Conservation (phyloP, 1,139 yeast species). For the Hemisphaericaspora lyxosophila region DNA sequence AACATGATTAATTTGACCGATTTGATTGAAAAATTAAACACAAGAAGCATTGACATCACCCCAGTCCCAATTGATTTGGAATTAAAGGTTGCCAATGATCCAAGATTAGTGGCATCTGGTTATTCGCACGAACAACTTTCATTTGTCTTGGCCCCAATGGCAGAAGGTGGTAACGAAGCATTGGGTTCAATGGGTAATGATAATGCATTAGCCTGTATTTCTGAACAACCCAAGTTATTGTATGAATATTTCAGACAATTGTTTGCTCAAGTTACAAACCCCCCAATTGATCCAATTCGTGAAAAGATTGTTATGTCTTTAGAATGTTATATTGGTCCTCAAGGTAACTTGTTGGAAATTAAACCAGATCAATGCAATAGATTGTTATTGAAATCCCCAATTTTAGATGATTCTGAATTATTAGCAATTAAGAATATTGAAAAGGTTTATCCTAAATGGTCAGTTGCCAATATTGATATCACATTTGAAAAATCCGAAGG, state of each 20-base stretch:
- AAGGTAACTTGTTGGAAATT: slow-evolving; percentile 93
- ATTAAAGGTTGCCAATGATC: slow-evolving; percentile 68
- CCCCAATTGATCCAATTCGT: slow-evolving; percentile 97
- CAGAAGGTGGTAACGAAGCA: slow-evolving; percentile 92
- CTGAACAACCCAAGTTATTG: slow-evolving; percentile 86
- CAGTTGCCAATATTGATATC: slow-evolving; percentile 77
- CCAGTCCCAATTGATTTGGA: slow-evolving; percentile 23
- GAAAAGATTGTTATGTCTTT: slow-evolving; percentile 96
- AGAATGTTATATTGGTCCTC: slow-evolving; percentile 97
- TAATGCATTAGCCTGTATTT: slow-evolving; percentile 92
- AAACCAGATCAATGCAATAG: slow-evolving; percentile 90
- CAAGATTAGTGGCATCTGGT: slow-evolving; percentile 83
- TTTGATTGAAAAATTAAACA: slow-evolving; percentile 56
- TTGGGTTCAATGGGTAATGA: slow-evolving; percentile 99
- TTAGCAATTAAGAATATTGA: slow-evolving; percentile 71
- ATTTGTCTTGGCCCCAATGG: slow-evolving; percentile 89
- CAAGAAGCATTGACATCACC: slow-evolving; percentile 43
- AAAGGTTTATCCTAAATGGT: slow-evolving; percentile 82
- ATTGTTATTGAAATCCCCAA: slow-evolving; percentile 77
- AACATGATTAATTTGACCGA: slow-evolving; percentile 84
- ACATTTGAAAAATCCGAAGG: slow-evolving; percentile 88
- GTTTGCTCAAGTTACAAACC: slow-evolving; percentile 98
- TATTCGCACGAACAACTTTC: slow-evolving; percentile 91
- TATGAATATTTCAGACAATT: slow-evolving; percentile 95
- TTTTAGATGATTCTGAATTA: slow-evolving; percentile 71